phyloP scores from a whole-genome alignment of 768 basidiomycete species.

The Rhizopogon rudus region DNA sequence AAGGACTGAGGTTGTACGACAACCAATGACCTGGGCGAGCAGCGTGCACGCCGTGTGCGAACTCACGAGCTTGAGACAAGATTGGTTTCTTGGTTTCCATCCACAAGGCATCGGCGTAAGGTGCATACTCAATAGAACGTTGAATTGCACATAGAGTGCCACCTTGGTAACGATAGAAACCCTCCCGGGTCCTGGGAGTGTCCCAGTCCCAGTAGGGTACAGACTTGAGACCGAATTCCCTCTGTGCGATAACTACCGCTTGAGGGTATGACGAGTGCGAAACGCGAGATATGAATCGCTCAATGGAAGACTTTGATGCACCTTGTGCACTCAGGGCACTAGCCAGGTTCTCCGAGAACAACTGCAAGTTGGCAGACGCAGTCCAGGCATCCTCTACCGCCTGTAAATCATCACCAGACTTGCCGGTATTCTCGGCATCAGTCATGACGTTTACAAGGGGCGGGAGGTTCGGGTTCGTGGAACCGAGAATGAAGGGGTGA shows the following conservation, averaged over 20 bases:
- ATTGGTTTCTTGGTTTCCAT: conserved; percentile 98
- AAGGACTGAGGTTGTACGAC: conserved; percentile 92
- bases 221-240: conserved; percentile 66
- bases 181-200: conserved; percentile 88
- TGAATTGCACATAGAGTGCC: conserved; percentile 93
- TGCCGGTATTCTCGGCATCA: conserved; percentile 78
- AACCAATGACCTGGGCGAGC: conserved; percentile 90
- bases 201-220: conserved; percentile 96
- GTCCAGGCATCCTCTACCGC: conserved; percentile 88
- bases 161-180: conserved; percentile 96
- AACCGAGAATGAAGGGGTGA: conserved; percentile 94
- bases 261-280: conserved; percentile 64
- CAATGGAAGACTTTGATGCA: conserved; percentile 39
- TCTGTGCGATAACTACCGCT: conserved; percentile 72
- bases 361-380: conserved; percentile 65
- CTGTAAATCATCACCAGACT: conserved; percentile 77
- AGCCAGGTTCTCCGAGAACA: conserved; percentile 72
- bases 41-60: conserved; percentile 82
- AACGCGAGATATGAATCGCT: conserved; percentile 60
- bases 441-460: conserved; percentile 79
- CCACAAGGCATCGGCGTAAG: conserved; percentile 89
- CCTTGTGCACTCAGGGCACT: conserved; percentile 62
- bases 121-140: conserved; percentile 89
- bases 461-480: conserved; percentile 66
- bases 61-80: conserved; percentile 85